Evolutionary conservation across 768 basidiomycete genomes (phyloP).

Genomic region (Tricholoma matsutake): DNA sequence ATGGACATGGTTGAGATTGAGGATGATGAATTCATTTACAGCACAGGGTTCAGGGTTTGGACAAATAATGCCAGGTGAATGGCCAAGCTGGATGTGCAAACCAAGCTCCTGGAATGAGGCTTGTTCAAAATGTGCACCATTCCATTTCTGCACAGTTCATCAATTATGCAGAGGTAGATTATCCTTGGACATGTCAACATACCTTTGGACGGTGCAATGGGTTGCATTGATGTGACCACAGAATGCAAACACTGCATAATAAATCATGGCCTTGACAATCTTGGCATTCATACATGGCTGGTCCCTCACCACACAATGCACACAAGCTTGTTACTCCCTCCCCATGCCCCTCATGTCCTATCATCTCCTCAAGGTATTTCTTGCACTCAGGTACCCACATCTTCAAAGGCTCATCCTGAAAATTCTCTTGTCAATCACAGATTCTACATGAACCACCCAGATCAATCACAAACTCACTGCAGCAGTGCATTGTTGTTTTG

Average conservation of each 20-base stretch:
- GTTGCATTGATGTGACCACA: neutral
- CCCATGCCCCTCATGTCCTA: slow-evolving; percentile 11
- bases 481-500: neutral
- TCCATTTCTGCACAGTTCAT: slow-evolving; percentile 8
- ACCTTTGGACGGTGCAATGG: slow-evolving; percentile 3
- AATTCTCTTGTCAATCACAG: neutral
- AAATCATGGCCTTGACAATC: slow-evolving; percentile 4
- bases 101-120: neutral
- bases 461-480: slow-evolving; percentile 1
- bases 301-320: neutral
- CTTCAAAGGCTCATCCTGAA: slow-evolving; percentile 11
- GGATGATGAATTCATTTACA: slow-evolving; percentile 11
- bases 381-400: slow-evolving; percentile 6
- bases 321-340: neutral
- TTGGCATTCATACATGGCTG: slow-evolving; percentile 4
- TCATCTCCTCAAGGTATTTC: slow-evolving; percentile 10
- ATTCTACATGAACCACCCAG: neutral
- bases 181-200: neutral
- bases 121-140: slow-evolving; percentile 2
- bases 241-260: slow-evolving; percentile 6
- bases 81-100: slow-evolving; percentile 4
- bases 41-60: slow-evolving; percentile 23
- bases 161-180: neutral
- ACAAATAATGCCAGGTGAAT: slow-evolving; percentile 6
- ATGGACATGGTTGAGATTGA: slow-evolving; percentile 23